phyloP scores from a whole-genome alignment of 2,329 filamentous ascomycete genomes.

The Microdochium bolleyi region DNA sequence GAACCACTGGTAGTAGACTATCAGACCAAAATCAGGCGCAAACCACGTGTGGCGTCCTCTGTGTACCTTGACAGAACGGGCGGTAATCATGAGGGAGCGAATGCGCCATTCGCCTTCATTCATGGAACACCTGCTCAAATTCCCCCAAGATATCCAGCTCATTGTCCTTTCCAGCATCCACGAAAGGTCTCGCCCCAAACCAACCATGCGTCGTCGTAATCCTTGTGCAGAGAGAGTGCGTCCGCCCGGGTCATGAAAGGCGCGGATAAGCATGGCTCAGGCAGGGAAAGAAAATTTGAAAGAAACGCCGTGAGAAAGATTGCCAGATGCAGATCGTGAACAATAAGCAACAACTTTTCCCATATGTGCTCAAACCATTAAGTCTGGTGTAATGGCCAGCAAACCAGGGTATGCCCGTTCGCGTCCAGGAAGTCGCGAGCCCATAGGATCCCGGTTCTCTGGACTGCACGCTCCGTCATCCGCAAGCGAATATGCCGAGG shows the following conservation, averaged over 20 bases:
- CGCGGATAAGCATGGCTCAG: background rate
- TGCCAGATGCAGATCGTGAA: background rate
- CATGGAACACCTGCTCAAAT: too few relatives aligned
- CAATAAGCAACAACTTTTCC: slow-evolving; percentile 1
- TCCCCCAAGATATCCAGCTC: too few relatives aligned
- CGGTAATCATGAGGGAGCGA: too few relatives aligned
- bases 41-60: too few relatives aligned
- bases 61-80: too few relatives aligned
- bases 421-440: background rate
- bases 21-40: too few relatives aligned
- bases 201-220: too few relatives aligned
- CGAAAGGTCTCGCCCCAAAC: too few relatives aligned
- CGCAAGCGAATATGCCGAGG: background rate
- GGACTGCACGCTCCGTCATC: background rate
- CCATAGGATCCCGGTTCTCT: background rate
- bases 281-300: background rate
- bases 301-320: background rate
- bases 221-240: background rate
- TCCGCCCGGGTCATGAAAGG: background rate
- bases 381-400: background rate
- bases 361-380: background rate
- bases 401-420: background rate
- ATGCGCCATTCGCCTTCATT: too few relatives aligned
- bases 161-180: too few relatives aligned
- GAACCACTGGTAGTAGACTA: too few relatives aligned